phyloP scores from a whole-genome alignment of 2,329 filamentous ascomycete genomes.

The Cercospora sp. region DNA sequence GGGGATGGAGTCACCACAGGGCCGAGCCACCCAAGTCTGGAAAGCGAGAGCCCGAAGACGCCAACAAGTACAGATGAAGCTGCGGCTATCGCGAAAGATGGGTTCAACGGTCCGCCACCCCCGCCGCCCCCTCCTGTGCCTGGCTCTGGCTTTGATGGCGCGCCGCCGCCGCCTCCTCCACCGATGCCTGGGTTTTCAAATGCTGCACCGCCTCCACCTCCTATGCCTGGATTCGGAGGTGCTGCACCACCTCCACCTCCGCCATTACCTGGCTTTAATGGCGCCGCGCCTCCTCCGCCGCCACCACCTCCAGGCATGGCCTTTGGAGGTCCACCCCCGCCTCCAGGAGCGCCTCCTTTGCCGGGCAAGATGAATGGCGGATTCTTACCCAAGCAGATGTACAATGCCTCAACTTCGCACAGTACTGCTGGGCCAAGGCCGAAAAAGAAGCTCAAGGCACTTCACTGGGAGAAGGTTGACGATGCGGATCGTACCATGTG shows the following conservation, averaged over 20 bases:
- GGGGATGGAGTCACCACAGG: conserved; percentile 71
- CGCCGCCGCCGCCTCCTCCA: conserved; percentile 47
- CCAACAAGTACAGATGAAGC: conserved; percentile 54
- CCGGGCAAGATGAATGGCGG: conserved; percentile 63
- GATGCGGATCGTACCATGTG: conserved; percentile 87
- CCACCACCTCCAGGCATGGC: conserved; percentile 55
- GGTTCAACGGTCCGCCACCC: conserved; percentile 47
- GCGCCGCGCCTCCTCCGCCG: conserved; percentile 48
- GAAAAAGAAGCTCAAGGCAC: conserved; percentile 98
- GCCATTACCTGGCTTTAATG: conserved; percentile 51
- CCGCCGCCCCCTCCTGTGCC: conserved; percentile 50
- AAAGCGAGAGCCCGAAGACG: conserved; percentile 68
- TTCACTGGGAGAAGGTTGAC: conserved; percentile 99
- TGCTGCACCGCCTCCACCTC: conserved; percentile 44
- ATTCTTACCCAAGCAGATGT: conserved; percentile 68
- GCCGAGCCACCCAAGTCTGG: conserved; percentile 72
- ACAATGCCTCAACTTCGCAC: conserved; percentile 59
- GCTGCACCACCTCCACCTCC: conserved; percentile 44
- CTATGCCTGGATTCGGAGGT: conserved; percentile 48
- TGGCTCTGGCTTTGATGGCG: conserved; percentile 42
- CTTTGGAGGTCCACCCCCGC: conserved; percentile 61
- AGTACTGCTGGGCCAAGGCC: conserved; percentile 79
- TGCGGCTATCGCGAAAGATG: conserved; percentile 28
- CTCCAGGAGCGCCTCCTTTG: conserved; percentile 66
- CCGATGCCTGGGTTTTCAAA: conserved; percentile 49